Evolutionary conservation across 163 green algal genomes (phyloP).

Genomic region (Chloromonas sp.): DNA sequence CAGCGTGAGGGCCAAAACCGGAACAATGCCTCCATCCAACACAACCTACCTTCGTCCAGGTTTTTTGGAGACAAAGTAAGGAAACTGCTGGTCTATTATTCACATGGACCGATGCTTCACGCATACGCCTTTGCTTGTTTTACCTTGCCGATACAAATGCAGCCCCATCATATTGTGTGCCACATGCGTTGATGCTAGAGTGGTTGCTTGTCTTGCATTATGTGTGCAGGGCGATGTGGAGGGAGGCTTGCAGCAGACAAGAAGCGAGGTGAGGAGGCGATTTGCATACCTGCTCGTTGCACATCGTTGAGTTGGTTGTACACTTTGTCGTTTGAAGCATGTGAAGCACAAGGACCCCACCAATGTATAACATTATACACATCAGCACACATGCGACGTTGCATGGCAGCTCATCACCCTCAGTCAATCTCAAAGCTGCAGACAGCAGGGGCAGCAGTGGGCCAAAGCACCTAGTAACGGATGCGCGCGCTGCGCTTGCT

Average conservation of each 20-base stretch:
- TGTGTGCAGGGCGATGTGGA: background rate
- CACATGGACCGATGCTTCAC: background rate
- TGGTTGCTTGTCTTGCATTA: background rate
- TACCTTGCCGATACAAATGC: too few species aligned
- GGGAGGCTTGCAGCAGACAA: background rate
- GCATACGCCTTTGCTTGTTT: too few species aligned
- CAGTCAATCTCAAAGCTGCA: too few species aligned
- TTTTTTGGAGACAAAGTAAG: background rate
- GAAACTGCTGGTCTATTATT: background rate
- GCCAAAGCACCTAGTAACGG: too few species aligned
- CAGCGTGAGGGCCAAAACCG: too few species aligned
- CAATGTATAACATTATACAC: background rate
- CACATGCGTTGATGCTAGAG: background rate
- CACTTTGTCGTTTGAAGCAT: background rate
- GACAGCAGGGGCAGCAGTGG: too few species aligned
- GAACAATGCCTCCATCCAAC: too few species aligned
- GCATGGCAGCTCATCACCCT: background rate
- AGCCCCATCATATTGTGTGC: background rate
- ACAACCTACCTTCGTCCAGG: too few species aligned
- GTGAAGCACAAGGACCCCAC: background rate
- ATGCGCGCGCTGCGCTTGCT: too few species aligned
- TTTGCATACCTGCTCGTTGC: background rate
- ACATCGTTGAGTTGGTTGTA: too few species aligned
- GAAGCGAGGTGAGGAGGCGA: background rate
- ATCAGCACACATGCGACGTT: background rate